Conservation (phyloP, 2,329 filamentous ascomycete genomes). For the Aspergillus hortae region DNA sequence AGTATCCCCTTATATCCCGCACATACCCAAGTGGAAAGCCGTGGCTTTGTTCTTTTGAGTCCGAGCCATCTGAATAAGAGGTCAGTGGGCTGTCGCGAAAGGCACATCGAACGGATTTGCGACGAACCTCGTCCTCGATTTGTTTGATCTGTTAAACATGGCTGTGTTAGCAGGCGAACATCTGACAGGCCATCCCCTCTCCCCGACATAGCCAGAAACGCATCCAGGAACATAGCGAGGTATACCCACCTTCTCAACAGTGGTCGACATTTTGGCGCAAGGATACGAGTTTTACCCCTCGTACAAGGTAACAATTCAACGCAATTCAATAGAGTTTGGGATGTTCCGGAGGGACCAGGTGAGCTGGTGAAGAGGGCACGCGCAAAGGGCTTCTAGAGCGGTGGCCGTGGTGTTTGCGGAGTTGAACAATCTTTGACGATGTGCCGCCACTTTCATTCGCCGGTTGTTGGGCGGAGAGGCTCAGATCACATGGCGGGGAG, state of each 20-base stretch:
- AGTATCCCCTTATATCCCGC: background rate
- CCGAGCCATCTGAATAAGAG: slow-evolving; percentile 69
- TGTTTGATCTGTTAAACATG: slow-evolving; percentile 73
- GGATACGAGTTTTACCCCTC: slow-evolving; percentile 18
- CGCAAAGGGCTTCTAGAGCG: background rate
- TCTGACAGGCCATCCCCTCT: too few species aligned
- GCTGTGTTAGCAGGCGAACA: slow-evolving; percentile 26
- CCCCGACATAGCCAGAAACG: too few species aligned
- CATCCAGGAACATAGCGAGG: slow-evolving; percentile 1
- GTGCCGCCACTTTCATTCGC: slow-evolving; percentile 31
- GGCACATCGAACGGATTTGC: slow-evolving; percentile 3
- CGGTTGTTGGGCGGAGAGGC: slow-evolving; percentile 17
- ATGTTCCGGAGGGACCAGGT: background rate
- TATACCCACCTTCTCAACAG: slow-evolving; percentile 78
- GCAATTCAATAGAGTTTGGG: background rate
- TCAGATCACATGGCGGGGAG: slow-evolving; percentile 22
- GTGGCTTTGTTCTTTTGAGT: slow-evolving; percentile 98
- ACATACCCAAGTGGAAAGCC: slow-evolving; percentile 76
- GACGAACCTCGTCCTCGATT: slow-evolving; percentile 84
- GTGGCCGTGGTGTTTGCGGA: slow-evolving; percentile 1
- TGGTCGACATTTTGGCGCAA: slow-evolving; percentile 78
- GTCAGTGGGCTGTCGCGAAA: slow-evolving; percentile 10
- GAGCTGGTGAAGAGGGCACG: background rate
- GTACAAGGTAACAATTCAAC: slow-evolving; percentile 3
- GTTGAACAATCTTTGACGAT: slow-evolving; percentile 23